Conservation (phyloP, 2,329 filamentous ascomycete species). For the Emmonsia crescens region DNA sequence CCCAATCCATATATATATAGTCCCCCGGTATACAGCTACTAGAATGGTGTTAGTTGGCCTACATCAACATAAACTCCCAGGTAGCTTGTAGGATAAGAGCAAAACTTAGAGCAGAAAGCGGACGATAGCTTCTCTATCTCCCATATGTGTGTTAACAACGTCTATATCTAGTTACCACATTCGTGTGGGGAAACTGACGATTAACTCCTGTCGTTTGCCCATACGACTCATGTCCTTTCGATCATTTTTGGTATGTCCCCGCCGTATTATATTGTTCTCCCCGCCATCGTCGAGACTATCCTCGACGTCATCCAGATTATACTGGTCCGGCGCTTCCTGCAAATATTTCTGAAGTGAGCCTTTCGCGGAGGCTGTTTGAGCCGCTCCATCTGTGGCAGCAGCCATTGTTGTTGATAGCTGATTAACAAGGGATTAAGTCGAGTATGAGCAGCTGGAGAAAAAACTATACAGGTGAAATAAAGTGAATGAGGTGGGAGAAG, state of each 20-base stretch:
- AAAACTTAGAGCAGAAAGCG: constrained; percentile 25
- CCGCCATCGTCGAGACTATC: constrained; percentile 2
- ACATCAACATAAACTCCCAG: constrained; percentile 28
- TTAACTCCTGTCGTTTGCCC: constrained; percentile 24
- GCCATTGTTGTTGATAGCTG: not conserved
- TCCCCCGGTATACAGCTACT: not conserved
- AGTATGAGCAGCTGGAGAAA: not conserved
- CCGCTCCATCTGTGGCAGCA: not conserved
- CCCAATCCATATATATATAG: not conserved
- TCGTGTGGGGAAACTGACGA: constrained; percentile 14
- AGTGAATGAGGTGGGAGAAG: too few species aligned
- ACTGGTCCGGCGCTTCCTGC: not conserved
- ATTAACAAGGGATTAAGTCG: not conserved
- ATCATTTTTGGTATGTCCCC: constrained; percentile 16
- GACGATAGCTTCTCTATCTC: constrained; percentile 23
- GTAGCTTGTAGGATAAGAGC: constrained; percentile 26
- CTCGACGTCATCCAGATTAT: constrained; percentile 5
- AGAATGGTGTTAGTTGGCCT: not conserved
- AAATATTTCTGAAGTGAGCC: not conserved
- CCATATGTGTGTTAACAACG: not conserved
- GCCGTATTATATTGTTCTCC: not conserved
- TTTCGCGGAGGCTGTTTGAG: constrained; percentile 1
- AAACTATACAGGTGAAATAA: not conserved
- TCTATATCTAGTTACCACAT: not conserved
- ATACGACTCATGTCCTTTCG: constrained; percentile 25